These are phyloP conservation scores for Arxiozyma bovina DNA, from an alignment of 1,139 yeast genomes.

Conservation along the genomic window DNA sequence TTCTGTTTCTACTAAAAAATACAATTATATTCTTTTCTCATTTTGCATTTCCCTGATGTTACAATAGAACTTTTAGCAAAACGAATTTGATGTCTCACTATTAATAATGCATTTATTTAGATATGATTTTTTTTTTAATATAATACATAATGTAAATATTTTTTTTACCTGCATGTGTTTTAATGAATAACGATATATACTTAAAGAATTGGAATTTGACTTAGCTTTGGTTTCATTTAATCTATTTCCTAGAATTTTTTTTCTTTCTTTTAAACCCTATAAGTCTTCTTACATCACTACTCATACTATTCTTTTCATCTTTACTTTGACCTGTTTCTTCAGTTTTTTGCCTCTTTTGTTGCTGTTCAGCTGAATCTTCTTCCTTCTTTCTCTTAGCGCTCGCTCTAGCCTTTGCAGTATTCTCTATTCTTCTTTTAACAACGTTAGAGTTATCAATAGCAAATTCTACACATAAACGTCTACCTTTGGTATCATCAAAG, in stretches of 20 bases:
- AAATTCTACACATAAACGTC: conserved; percentile 86
- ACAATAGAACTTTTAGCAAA: neutral
- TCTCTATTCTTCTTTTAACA: conserved; percentile 79
- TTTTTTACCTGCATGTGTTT: neutral
- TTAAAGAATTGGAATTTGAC: neutral
- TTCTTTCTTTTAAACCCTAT: conserved; percentile 65
- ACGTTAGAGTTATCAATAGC: conserved; percentile 94
- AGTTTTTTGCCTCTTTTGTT: conserved; percentile 37
- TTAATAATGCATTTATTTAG: conserved; percentile 1
- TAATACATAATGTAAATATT: neutral
- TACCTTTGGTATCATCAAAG: conserved; percentile 46
- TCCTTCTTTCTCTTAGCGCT: conserved; percentile 31
- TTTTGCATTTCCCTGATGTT: neutral
- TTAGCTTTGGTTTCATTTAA: neutral
- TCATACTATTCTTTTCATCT: conserved; percentile 34
- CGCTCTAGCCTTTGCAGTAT: conserved; percentile 42
- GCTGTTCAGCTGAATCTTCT: conserved; percentile 24
- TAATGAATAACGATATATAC: neutral
- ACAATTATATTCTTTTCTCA: neutral
- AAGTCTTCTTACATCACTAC: conserved; percentile 50
- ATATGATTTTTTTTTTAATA: neutral
- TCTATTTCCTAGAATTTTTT: conserved; percentile 37
- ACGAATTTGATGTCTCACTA: neutral
- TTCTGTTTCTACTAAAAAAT: neutral
- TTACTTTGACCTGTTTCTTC: conserved; percentile 20